A percentile compares a stretch with the other conserved stretches of the same genome.
Conservation (phyloP, 148 eudicot species). For the Cornus suecica region DNA sequence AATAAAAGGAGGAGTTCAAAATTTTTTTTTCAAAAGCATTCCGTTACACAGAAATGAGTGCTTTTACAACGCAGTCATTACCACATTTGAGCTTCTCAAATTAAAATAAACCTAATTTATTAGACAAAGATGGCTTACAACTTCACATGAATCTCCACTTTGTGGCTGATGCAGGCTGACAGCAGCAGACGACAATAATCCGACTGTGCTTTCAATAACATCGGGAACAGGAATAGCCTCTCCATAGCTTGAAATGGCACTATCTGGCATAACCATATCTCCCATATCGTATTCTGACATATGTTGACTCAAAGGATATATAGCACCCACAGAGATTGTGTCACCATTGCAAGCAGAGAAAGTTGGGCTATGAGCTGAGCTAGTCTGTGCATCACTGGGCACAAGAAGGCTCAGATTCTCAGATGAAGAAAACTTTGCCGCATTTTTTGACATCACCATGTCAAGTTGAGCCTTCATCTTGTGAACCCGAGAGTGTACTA, state of each 20-base stretch:
- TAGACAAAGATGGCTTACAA: slow-evolving; percentile 37
- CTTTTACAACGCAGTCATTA: not conserved
- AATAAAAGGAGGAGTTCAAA: too few relatives aligned
- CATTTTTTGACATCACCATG: slow-evolving; percentile 47
- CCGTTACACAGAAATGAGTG: slow-evolving; percentile 2
- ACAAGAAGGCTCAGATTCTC: slow-evolving; percentile 67
- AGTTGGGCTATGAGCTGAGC: slow-evolving; percentile 74
- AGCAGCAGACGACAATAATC: slow-evolving; percentile 62
- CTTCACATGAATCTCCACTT: slow-evolving; percentile 76
- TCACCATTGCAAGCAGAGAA: slow-evolving; percentile 77
- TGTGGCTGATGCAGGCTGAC: slow-evolving; percentile 65
- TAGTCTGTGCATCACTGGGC: slow-evolving; percentile 59
- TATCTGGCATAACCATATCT: slow-evolving; percentile 59
- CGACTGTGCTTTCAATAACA: slow-evolving; percentile 86
- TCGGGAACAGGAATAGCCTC: slow-evolving; percentile 71
- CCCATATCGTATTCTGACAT: slow-evolving; percentile 59
- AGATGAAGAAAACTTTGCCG: slow-evolving; percentile 62
- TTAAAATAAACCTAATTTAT: not conserved
- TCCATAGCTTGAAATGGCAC: slow-evolving; percentile 43
- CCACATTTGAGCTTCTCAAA: not conserved
- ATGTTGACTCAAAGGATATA: slow-evolving; percentile 31
- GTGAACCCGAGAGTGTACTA: slow-evolving; percentile 51
- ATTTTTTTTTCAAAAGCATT: not conserved
- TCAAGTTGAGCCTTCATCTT: slow-evolving; percentile 52
- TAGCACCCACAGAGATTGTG: slow-evolving; percentile 48